A percentile compares a stretch with the other conserved stretches of the same genome.
phyloP scores from a whole-genome alignment of 768 basidiomycete species.

The Mycena sanguinolenta region DNA sequence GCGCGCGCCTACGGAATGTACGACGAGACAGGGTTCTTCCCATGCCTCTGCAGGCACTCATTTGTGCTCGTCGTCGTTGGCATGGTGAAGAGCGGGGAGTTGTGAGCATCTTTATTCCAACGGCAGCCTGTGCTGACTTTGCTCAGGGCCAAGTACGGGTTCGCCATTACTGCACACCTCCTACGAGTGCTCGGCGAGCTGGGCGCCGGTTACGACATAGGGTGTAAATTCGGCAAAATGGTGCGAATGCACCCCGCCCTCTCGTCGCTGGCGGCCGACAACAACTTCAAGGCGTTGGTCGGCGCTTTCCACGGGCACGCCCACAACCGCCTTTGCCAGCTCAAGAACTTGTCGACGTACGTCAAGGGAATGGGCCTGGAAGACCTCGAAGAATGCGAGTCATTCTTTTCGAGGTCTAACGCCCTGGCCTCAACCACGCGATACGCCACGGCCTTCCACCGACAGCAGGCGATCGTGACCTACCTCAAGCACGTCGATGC shows the following conservation, averaged over 20 bases:
- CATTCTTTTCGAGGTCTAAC: not conserved
- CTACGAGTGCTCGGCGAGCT: not conserved
- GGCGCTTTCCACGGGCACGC: constrained; percentile 1
- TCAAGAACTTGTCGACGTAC: not conserved
- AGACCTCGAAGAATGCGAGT: not conserved
- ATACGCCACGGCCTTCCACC: not conserved
- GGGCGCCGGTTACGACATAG: not conserved
- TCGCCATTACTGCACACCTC: not conserved
- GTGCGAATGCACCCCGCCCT: not conserved
- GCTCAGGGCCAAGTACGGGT: not conserved
- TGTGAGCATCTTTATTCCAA: not conserved
- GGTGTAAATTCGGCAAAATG: not conserved
- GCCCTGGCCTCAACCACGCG: not conserved
- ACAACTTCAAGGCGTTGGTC: not conserved
- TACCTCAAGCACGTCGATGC: not conserved
- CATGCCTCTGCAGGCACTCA: not conserved
- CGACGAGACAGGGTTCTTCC: not conserved
- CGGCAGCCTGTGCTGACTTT: too few relatives aligned
- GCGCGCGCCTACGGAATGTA: not conserved
- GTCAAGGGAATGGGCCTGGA: not conserved
- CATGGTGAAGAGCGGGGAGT: not conserved
- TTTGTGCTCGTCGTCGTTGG: not conserved
- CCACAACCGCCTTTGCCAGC: not conserved
- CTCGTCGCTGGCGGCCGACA: not conserved
- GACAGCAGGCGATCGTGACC: not conserved